Evolutionary conservation across 345 rosid species (phyloP).

Genomic region (Triadica sebifera): DNA sequence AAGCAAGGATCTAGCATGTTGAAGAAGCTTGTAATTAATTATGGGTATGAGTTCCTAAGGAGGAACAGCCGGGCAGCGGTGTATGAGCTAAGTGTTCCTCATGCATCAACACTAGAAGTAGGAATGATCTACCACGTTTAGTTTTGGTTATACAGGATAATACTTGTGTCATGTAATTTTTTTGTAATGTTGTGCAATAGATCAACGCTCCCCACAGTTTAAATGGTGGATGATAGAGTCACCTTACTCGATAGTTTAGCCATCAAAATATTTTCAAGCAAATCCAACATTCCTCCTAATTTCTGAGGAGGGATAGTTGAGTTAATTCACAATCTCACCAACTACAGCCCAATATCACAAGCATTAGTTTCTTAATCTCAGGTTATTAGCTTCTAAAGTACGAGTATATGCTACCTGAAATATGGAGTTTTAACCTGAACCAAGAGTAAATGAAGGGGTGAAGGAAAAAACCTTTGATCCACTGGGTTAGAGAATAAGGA

Average conservation of each 20-base stretch:
- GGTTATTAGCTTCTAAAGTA: background rate
- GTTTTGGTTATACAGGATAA: slow-evolving; percentile 19
- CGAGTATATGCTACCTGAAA: background rate
- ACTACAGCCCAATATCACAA: background rate
- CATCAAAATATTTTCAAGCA: background rate
- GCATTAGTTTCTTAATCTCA: background rate
- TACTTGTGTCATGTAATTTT: slow-evolving; percentile 11
- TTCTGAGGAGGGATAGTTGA: background rate
- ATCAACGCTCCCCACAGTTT: slow-evolving; percentile 6
- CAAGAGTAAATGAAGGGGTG: no score
- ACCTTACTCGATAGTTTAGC: background rate
- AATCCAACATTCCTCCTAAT: background rate
- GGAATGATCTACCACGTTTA: slow-evolving; percentile 84
- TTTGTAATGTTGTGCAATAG: slow-evolving; percentile 27
- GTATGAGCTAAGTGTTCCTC: slow-evolving; percentile 53
- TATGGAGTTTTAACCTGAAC: background rate
- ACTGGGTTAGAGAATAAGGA: no score
- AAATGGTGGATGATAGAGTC: slow-evolving; percentile 14
- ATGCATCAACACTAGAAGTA: slow-evolving; percentile 85
- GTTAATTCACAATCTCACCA: background rate
- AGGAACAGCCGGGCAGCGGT: slow-evolving; percentile 66
- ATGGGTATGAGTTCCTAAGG: slow-evolving; percentile 79
- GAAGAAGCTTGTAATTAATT: slow-evolving; percentile 63
- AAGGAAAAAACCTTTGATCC: no score
- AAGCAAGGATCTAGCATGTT: slow-evolving; percentile 71